A percentile compares a stretch with the other conserved stretches of the same genome.
Conservation (phyloP, 2,329 filamentous ascomycete genomes). For the Exophiala sp. region DNA sequence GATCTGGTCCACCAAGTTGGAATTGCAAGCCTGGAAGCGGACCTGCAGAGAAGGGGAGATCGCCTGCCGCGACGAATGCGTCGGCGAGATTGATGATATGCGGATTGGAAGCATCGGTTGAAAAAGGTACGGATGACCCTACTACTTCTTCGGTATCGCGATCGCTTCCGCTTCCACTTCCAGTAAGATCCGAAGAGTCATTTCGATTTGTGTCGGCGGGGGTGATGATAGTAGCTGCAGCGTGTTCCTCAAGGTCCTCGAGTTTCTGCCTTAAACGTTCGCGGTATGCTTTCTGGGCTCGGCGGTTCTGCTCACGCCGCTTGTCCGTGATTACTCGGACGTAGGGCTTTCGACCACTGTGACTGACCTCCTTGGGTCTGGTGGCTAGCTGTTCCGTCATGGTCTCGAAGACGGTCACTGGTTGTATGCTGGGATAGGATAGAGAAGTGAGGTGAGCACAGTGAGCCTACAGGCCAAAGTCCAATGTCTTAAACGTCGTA, state of each 20-base stretch:
- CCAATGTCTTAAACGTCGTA: too few species aligned
- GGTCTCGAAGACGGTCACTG: too few species aligned
- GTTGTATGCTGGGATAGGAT: background rate
- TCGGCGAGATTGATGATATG: constrained; percentile 17
- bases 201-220: background rate
- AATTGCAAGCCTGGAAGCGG: constrained; percentile 2
- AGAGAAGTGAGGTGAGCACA: too few species aligned
- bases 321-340: constrained; percentile 31
- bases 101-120: background rate
- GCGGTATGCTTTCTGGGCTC: constrained; percentile 25
- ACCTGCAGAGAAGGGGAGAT: constrained; percentile 11
- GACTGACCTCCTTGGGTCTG: background rate
- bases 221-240: background rate
- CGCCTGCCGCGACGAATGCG: constrained; percentile 20
- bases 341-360: constrained; percentile 18
- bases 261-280: constrained; percentile 22
- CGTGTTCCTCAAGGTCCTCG: constrained; percentile 16
- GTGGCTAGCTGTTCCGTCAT: background rate
- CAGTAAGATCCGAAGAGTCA: too few species aligned
- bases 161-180: too few species aligned
- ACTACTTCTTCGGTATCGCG: too few species aligned
- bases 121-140: background rate
- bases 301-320: constrained; percentile 26
- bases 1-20: background rate
- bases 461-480: too few species aligned